Evolutionary conservation across 305 asterid genomes (phyloP), one percentile per base, ranked within the genome.

Genomic region (Fraxinus sp.): DNA sequence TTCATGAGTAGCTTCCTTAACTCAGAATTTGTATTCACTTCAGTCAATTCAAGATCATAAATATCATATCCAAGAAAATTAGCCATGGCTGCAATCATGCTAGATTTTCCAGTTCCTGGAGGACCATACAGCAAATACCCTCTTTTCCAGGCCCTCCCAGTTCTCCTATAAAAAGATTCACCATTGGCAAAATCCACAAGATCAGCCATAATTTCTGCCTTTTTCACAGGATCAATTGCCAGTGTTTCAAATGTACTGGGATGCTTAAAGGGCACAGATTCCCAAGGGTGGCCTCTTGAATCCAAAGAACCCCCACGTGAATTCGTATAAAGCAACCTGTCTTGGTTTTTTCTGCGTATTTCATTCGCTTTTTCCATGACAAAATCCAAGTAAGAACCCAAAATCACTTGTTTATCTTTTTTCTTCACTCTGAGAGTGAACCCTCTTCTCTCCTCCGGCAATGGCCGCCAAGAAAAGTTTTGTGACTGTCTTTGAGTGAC

Each of bases 31-130:
- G 92, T 92, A 64, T 86, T 89, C 8, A 94, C 99, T 24, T 94
- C 97, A 0, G 97, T 94, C 59, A 95, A 81, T 43, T 94, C 97
- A 20, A 93, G 93, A 83, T 95, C 98, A 79, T 95, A 95, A 16
- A 95, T 93, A 76, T 95, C 98, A 77, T 95, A 95, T 0, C 98
- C 95, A 9, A 95, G 89, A 49, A 30, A 89, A 82, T 93, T 95
- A 0, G 98, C 98, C 98, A 95, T 95, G 68, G 98, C 98, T 3
- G 98, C 98, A 39, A 95, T 95, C 98, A 95, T 95, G 85, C 98
- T 95, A 4, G 98, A 93, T 70, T 94, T 95, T 0, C 99, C 99
- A 0, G 99, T 95, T 5, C 98, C 98, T 0, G 98, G 98, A 0
- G 98, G 98, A 0, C 98, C 98, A 11, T 90, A 94, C 37, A 95